These are phyloP conservation scores for Cyamopsis tetragonoloba DNA, from an alignment of 306 rosid species.

Conservation along the genomic window DNA sequence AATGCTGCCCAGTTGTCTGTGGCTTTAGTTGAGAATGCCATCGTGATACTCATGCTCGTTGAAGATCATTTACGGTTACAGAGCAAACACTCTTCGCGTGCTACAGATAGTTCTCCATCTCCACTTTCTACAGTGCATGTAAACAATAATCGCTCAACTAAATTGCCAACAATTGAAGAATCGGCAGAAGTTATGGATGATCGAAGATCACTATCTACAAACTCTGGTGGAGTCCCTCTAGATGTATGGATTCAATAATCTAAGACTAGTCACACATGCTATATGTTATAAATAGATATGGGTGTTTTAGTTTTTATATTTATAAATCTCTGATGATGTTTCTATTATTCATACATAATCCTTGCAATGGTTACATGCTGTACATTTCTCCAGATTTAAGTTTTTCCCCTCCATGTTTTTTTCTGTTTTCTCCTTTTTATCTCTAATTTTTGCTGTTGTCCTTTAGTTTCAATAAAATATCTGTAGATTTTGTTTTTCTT, in stretches of 20 bases:
- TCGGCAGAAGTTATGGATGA: slow-evolving; percentile 43
- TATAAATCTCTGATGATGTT: background rate
- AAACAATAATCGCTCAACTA: slow-evolving; percentile 33
- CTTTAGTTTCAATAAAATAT: slow-evolving; percentile 18
- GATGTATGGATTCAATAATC: slow-evolving; percentile 56
- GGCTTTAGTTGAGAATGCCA: slow-evolving; percentile 96
- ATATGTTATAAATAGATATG: background rate
- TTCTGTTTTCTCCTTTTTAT: background rate
- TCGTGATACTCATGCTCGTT: slow-evolving; percentile 96
- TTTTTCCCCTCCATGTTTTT: background rate
- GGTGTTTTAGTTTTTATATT: slow-evolving; percentile 18
- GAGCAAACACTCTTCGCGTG: slow-evolving; percentile 60
- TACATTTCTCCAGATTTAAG: background rate
- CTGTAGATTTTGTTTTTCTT: too few relatives aligned
- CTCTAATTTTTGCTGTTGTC: background rate
- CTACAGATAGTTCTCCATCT: slow-evolving; percentile 60
- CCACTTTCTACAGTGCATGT: slow-evolving; percentile 56
- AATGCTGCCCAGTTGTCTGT: slow-evolving; percentile 97
- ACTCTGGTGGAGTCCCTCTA: slow-evolving; percentile 59
- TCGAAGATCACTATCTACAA: slow-evolving; percentile 42
- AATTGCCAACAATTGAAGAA: slow-evolving; percentile 40
- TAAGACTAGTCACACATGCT: slow-evolving; percentile 19
- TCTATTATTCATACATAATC: slow-evolving; percentile 11
- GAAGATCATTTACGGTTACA: slow-evolving; percentile 98
- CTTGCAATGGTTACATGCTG: background rate